phyloP scores from a whole-genome alignment of 2,329 filamentous ascomycete genomes.

The Arthrinium phaeospermum region DNA sequence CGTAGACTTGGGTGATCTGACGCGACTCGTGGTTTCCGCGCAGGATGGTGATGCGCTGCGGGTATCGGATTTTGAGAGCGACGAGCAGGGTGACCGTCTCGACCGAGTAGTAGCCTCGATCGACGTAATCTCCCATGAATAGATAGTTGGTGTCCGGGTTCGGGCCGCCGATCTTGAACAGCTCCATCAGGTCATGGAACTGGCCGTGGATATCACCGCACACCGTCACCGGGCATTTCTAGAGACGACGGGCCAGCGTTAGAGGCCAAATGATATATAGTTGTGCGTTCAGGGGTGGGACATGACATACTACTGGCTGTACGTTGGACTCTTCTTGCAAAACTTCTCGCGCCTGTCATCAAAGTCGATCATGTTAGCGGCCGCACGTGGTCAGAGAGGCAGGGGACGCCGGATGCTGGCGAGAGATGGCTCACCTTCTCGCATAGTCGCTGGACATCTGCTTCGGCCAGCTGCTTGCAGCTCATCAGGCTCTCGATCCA shows the following conservation, averaged over 20 bases:
- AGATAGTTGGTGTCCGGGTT: conserved; percentile 99
- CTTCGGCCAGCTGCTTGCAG: conserved; percentile 97
- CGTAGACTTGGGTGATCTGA: conserved; percentile 96
- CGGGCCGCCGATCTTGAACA: conserved; percentile 98
- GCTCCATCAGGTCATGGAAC: conserved; percentile 98
- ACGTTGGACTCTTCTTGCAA: conserved; percentile 98
- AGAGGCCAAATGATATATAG: conserved; percentile 28
- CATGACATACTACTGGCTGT: conserved; percentile 83
- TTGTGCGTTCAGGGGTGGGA: conserved; percentile 28
- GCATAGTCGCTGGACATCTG: conserved; percentile 94
- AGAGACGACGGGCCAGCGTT: conserved; percentile 31
- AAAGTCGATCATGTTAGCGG: conserved; percentile 31
- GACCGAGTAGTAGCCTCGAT: conserved; percentile 97
- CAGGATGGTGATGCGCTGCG: conserved; percentile 95
- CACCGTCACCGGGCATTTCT: conserved; percentile 99
- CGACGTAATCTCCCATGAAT: conserved; percentile 99
- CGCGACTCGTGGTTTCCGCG: conserved; percentile 95
- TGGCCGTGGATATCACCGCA: conserved; percentile 99
- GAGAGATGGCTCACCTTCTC: conserved; percentile 75
- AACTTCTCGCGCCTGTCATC: conserved; percentile 85
- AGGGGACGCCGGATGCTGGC: background rate
- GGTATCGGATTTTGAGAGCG: conserved; percentile 95
- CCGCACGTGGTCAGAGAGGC: background rate
- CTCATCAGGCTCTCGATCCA: conserved; percentile 99
- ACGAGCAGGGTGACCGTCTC: conserved; percentile 96